These are phyloP conservation scores for Mollisiaceae sp. DNA, from an alignment of 2,329 filamentous ascomycete genomes.

Conservation along the genomic window DNA sequence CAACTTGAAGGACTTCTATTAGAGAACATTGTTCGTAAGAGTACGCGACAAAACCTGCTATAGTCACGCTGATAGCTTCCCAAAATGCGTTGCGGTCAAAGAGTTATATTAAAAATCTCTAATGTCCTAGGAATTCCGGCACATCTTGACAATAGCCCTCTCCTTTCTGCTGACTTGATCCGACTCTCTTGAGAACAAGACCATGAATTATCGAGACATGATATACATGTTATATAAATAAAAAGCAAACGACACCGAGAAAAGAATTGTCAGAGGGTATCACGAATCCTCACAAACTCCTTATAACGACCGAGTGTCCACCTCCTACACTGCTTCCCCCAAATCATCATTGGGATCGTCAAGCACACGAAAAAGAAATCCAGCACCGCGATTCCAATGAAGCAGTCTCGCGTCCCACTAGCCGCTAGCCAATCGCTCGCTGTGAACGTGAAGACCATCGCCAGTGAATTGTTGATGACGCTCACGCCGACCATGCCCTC, in stretches of 20 bases:
- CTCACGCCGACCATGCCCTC: slow-evolving; percentile 64
- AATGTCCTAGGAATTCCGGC: too few species aligned
- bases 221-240: not conserved
- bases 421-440: slow-evolving; percentile 55
- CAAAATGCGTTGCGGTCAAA: too few species aligned
- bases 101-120: too few species aligned
- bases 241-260: not conserved
- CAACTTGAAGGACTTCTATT: too few species aligned
- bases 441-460: slow-evolving; percentile 59
- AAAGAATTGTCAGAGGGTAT: slow-evolving; percentile 37
- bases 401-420: slow-evolving; percentile 51
- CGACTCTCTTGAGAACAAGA: not conserved
- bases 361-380: slow-evolving; percentile 56
- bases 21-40: too few species aligned
- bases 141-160: too few species aligned
- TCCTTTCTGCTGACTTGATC: too few species aligned
- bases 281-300: slow-evolving; percentile 54
- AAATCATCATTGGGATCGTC: slow-evolving; percentile 59
- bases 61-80: too few species aligned
- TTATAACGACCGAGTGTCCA: slow-evolving; percentile 54
- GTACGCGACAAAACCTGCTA: too few species aligned
- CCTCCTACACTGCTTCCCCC: slow-evolving; percentile 54
- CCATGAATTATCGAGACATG: not conserved
- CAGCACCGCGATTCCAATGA: slow-evolving; percentile 57
- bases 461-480: slow-evolving; percentile 61